A percentile compares a stretch with the other conserved stretches of the same genome.
Evolutionary conservation across 345 rosid genomes (phyloP).

Genomic region (Citrus hindsii): DNA sequence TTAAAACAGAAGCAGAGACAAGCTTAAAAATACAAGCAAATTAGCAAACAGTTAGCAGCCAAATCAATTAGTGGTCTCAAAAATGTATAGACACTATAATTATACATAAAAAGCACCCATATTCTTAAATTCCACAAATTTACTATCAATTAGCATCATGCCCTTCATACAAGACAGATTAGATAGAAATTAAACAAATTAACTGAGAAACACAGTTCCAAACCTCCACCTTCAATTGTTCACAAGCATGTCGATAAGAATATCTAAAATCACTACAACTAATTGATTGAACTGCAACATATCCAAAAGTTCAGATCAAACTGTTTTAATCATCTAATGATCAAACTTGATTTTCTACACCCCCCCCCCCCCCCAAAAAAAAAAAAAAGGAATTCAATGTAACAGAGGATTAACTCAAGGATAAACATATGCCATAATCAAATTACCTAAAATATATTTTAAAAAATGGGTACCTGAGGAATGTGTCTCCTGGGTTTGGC

Average conservation of each 20-base stretch:
- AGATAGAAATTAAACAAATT: neutral
- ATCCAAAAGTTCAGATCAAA: neutral
- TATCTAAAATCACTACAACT: neutral
- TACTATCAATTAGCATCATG: neutral
- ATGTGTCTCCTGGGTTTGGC: constrained; percentile 23
- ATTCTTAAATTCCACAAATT: neutral
- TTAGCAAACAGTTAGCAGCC: neutral
- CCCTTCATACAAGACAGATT: neutral
- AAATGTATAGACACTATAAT: neutral
- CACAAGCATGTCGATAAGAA: neutral
- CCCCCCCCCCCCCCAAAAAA: too few species aligned
- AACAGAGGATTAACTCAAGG: too few species aligned
- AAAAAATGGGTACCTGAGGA: constrained; percentile 18
- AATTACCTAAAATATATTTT: too few species aligned
- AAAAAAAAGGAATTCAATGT: too few species aligned
- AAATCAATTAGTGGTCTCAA: neutral
- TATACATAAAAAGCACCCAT: neutral
- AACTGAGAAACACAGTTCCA: neutral
- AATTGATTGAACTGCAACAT: neutral
- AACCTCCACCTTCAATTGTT: neutral
- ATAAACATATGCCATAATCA: too few species aligned
- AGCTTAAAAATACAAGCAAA: neutral
- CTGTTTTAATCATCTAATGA: neutral
- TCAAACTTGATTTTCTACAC: neutral
- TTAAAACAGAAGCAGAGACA: neutral